Conservation (phyloP, 2,329 filamentous ascomycete genomes). For the Fusarium floridanum region DNA sequence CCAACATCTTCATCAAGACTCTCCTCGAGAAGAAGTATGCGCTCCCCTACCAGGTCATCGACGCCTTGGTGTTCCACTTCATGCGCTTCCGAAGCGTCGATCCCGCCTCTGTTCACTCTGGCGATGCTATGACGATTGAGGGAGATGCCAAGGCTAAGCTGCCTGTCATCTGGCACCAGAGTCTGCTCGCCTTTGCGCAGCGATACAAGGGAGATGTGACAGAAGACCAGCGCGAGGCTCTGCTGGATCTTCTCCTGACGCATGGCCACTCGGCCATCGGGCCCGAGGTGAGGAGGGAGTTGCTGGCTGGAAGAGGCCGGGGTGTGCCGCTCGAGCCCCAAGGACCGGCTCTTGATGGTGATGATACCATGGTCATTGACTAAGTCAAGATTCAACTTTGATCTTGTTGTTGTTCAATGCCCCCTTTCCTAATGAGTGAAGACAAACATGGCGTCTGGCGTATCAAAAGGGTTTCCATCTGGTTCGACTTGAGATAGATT, state of each 20-base stretch:
- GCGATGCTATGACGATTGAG: conserved; percentile 66
- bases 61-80: conserved; percentile 96
- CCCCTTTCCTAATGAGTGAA: conserved; percentile 42
- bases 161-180: conserved; percentile 97
- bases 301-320: conserved; percentile 88
- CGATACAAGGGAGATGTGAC: conserved; percentile 96
- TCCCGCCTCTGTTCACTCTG: conserved; percentile 64
- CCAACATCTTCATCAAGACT: conserved; percentile 94
- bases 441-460: conserved; percentile 43
- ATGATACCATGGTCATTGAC: conserved; percentile 91
- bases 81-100: conserved; percentile 84
- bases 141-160: conserved; percentile 73
- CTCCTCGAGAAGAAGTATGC: conserved; percentile 98
- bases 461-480: conserved; percentile 39
- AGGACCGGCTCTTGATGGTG: conserved; percentile 73
- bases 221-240: conserved; percentile 91
- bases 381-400: conserved; percentile 30
- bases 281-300: conserved; percentile 88
- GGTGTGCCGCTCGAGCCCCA: conserved; percentile 75
- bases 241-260: conserved; percentile 87
- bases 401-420: conserved; percentile 15
- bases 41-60: conserved; percentile 92
- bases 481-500: conserved; percentile 43
- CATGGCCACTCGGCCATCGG: conserved; percentile 91
- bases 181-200: conserved; percentile 90